Evolutionary conservation across 139 green algal genomes (phyloP).

Genomic region (Mychonastes homosphaera): DNA sequence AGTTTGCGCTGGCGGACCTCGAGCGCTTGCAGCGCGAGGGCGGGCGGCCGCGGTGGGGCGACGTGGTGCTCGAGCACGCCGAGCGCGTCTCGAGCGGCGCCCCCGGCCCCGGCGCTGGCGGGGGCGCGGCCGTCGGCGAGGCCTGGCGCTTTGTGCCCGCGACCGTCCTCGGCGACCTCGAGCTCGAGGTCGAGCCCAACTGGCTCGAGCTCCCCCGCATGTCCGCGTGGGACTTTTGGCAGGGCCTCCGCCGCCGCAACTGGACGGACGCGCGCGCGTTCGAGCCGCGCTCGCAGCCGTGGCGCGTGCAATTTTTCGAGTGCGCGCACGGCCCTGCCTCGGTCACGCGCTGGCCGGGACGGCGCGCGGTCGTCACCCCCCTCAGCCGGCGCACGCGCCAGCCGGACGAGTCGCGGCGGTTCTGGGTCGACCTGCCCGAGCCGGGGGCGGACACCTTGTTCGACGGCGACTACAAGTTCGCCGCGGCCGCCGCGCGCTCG

Average conservation of each 20-base stretch:
- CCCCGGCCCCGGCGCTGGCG: neutral
- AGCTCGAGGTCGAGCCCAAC: slow-evolving; percentile 43
- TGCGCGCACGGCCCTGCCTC: slow-evolving; percentile 27
- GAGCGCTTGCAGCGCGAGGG: neutral
- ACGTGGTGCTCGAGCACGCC: slow-evolving; percentile 43
- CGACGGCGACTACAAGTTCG: slow-evolving; percentile 11
- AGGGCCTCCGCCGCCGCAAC: slow-evolving; percentile 60
- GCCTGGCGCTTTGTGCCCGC: slow-evolving; percentile 34
- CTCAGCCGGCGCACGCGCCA: neutral
- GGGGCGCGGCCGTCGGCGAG: neutral
- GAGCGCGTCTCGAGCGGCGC: slow-evolving; percentile 12
- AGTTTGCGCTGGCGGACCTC: slow-evolving; percentile 29
- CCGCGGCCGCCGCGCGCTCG: no score
- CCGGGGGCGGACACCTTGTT: slow-evolving; percentile 20
- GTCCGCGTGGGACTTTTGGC: slow-evolving; percentile 13
- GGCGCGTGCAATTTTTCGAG: slow-evolving; percentile 58
- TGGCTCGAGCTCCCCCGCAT: slow-evolving; percentile 54
- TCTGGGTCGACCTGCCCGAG: slow-evolving; percentile 33
- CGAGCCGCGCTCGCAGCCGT: slow-evolving; percentile 33
- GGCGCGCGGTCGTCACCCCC: slow-evolving; percentile 46
- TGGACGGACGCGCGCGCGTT: slow-evolving; percentile 48
- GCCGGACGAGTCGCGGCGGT: slow-evolving; percentile 8
- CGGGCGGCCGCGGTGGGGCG: slow-evolving; percentile 16
- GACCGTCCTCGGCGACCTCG: slow-evolving; percentile 36
- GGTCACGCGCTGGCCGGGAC: slow-evolving; percentile 39